These are phyloP conservation scores for Achaetomium macrosporum DNA, from an alignment of 2,329 filamentous ascomycete species.

Conservation along the genomic window DNA sequence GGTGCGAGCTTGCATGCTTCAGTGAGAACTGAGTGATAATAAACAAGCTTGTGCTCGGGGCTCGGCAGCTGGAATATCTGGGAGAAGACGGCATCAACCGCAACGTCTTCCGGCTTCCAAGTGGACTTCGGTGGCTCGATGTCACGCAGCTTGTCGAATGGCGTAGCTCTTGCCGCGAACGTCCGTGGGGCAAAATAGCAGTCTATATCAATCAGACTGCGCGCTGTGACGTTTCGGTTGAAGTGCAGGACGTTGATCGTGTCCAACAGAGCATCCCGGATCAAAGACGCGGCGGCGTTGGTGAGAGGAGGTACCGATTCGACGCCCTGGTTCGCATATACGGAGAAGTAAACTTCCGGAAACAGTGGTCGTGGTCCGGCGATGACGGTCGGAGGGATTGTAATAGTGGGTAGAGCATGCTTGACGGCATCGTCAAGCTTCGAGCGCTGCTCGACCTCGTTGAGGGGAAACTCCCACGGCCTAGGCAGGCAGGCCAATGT, in stretches of 20 bases:
- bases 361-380: conserved; percentile 73
- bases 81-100: conserved; percentile 95
- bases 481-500: conserved; percentile 62
- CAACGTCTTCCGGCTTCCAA: conserved; percentile 97
- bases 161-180: conserved; percentile 88
- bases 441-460: conserved; percentile 55
- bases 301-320: conserved; percentile 77
- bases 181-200: conserved; percentile 87
- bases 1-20: conserved; percentile 95
- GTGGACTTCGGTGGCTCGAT: conserved; percentile 61
- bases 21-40: conserved; percentile 91
- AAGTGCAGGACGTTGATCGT: conserved; percentile 93
- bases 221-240: conserved; percentile 81
- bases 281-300: conserved; percentile 71
- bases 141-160: conserved; percentile 80
- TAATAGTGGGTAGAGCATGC: conserved; percentile 70
- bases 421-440: conserved; percentile 58
- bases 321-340: conserved; percentile 80
- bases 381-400: conserved; percentile 68
- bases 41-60: conserved; percentile 89
- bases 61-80: conserved; percentile 83
- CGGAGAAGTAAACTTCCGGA: conserved; percentile 89
- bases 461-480: conserved; percentile 59
- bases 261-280: conserved; percentile 81
- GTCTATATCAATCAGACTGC: conserved; percentile 88